These are phyloP conservation scores for Lentinula novae-zelandiae DNA, from an alignment of 1,284 basidiomycete genomes.

Conservation along the genomic window DNA sequence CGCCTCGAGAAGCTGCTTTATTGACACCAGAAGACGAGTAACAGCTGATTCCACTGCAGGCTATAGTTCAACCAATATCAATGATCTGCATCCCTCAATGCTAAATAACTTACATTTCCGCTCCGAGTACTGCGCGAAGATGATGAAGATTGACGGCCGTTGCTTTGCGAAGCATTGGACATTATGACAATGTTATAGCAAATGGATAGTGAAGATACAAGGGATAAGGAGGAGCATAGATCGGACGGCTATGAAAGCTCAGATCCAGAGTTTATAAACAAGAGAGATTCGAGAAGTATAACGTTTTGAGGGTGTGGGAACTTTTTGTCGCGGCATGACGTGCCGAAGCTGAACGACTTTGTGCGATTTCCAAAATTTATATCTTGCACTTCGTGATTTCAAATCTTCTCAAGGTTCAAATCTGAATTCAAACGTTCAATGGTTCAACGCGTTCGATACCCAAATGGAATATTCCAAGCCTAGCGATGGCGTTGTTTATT, in stretches of 20 bases:
- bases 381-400: too few species aligned
- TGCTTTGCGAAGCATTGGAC: background rate
- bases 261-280: background rate
- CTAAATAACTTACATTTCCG: background rate
- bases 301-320: too few species aligned
- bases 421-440: too few species aligned
- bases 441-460: too few species aligned
- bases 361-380: too few species aligned
- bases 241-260: background rate
- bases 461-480: too few species aligned
- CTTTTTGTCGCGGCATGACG: too few species aligned
- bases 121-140: background rate
- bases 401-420: too few species aligned
- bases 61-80: conserved; percentile 26
- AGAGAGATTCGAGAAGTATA: too few species aligned
- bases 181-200: background rate
- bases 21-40: conserved; percentile 90
- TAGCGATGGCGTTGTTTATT: too few species aligned
- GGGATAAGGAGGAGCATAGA: background rate
- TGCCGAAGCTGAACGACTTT: too few species aligned
- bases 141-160: conserved; percentile 1
- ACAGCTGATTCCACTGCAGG: conserved; percentile 89
- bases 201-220: background rate
- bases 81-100: background rate
- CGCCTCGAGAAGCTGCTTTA: conserved; percentile 91